Conservation (phyloP, 2,329 filamentous ascomycete genomes). For the Ophiostoma quercus region DNA sequence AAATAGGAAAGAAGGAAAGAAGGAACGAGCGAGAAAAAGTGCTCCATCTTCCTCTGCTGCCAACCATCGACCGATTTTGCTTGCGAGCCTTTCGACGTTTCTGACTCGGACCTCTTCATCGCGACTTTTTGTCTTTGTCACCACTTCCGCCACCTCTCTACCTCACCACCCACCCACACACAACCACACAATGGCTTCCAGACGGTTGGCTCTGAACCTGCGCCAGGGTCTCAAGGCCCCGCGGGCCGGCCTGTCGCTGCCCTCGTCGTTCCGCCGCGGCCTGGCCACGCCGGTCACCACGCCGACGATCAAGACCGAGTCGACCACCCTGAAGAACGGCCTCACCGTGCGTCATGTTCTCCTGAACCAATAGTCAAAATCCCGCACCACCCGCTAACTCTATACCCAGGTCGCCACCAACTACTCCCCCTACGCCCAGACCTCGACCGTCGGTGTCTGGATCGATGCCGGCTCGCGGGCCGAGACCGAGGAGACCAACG, state of each 20-base stretch:
- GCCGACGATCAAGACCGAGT: slow-evolving; percentile 73
- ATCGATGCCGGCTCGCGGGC: slow-evolving; percentile 98
- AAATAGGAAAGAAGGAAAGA: slow-evolving; percentile 14
- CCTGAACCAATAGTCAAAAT: background rate
- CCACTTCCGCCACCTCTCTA: background rate
- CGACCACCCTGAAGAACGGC: slow-evolving; percentile 94
- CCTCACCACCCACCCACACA: background rate
- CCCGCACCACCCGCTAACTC: background rate
- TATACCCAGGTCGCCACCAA: slow-evolving; percentile 79
- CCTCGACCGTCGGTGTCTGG: slow-evolving; percentile 97
- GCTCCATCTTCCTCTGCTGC: slow-evolving; percentile 11
- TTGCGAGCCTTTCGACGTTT: slow-evolving; percentile 1
- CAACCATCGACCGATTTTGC: slow-evolving; percentile 21
- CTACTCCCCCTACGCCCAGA: slow-evolving; percentile 96
- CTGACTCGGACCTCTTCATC: slow-evolving; percentile 19
- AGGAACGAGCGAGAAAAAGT: slow-evolving; percentile 22
- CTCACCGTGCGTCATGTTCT: slow-evolving; percentile 64
- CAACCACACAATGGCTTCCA: slow-evolving; percentile 64
- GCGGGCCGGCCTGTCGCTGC: slow-evolving; percentile 75
- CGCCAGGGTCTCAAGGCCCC: slow-evolving; percentile 76
- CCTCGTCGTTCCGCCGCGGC: slow-evolving; percentile 73
- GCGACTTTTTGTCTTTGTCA: slow-evolving; percentile 30
- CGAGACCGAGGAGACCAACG: slow-evolving; percentile 97
- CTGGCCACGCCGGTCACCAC: slow-evolving; percentile 76
- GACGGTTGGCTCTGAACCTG: slow-evolving; percentile 93